Conservation (phyloP, 192 early-diverging fungal genomes). For the Coemansia sp. region DNA sequence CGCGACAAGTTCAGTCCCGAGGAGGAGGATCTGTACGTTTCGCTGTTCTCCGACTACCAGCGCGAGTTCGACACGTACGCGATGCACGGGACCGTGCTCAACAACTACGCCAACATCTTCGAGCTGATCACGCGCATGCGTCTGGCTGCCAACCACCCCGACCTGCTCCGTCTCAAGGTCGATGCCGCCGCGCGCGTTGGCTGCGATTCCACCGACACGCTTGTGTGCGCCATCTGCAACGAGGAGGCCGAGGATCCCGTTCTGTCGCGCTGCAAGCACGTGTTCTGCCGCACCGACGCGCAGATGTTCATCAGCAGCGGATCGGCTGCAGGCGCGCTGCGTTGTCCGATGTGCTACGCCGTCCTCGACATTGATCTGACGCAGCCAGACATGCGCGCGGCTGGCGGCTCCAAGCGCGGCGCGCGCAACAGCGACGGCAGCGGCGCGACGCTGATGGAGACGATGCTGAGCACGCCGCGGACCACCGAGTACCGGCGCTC, state of each 20-base stretch:
- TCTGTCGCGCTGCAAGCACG: conserved; percentile 79
- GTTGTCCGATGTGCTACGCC: conserved; percentile 84
- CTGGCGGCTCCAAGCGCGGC: background rate
- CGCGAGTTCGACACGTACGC: conserved; percentile 84
- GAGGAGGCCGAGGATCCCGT: conserved; percentile 90
- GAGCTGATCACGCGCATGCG: conserved; percentile 87
- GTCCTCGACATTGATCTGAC: conserved; percentile 72
- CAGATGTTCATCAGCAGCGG: conserved; percentile 56
- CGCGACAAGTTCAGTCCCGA: conserved; percentile 85
- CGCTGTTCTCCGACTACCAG: conserved; percentile 73
- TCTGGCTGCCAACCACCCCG: conserved; percentile 89
- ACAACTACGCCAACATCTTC: conserved; percentile 94
- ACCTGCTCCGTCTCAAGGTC: conserved; percentile 66
- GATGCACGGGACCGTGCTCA: conserved; percentile 76
- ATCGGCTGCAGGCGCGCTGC: conserved; percentile 26
- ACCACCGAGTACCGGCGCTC: conserved; percentile 59
- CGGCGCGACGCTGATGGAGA: conserved; percentile 38
- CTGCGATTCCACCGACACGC: conserved; percentile 58
- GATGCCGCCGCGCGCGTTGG: conserved; percentile 33
- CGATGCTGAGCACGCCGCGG: conserved; percentile 53
- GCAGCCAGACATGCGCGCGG: conserved; percentile 51
- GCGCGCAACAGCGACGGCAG: background rate
- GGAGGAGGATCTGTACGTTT: conserved; percentile 88
- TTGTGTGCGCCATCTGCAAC: conserved; percentile 85
- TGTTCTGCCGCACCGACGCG: conserved; percentile 88